These are phyloP conservation scores for Agrocybe praecox DNA, from an alignment of 768 basidiomycete genomes.

Conservation along the genomic window DNA sequence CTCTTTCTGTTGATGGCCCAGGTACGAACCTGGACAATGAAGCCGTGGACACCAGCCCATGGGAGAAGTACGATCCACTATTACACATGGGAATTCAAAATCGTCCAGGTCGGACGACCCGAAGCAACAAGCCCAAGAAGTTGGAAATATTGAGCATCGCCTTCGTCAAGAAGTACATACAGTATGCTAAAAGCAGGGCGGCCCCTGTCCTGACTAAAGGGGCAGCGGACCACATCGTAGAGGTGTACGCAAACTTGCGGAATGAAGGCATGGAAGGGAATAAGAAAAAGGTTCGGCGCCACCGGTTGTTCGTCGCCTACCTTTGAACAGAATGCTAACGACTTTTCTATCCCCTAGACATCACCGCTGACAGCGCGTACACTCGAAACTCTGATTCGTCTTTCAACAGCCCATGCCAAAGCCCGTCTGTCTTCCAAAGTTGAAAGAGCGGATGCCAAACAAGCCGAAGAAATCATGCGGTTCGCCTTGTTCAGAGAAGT, in stretches of 20 bases:
- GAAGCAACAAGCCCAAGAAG: slow-evolving; percentile 60
- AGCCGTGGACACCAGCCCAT: slow-evolving; percentile 74
- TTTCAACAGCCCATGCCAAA: slow-evolving; percentile 98
- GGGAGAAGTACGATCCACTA: slow-evolving; percentile 96
- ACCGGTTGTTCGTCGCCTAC: slow-evolving; percentile 4
- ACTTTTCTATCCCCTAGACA: slow-evolving; percentile 58
- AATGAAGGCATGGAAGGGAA: slow-evolving; percentile 93
- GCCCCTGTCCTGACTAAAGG: slow-evolving; percentile 88
- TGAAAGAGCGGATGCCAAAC: slow-evolving; percentile 80
- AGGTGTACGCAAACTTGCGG: slow-evolving; percentile 87
- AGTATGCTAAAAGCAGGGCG: slow-evolving; percentile 91
- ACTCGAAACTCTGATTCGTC: slow-evolving; percentile 96
- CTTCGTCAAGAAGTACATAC: slow-evolving; percentile 98
- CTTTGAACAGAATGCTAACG: neutral
- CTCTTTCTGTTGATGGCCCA: slow-evolving; percentile 86
- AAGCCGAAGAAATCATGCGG: slow-evolving; percentile 93
- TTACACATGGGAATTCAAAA: slow-evolving; percentile 81
- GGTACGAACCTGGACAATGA: slow-evolving; percentile 53
- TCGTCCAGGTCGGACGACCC: slow-evolving; percentile 49
- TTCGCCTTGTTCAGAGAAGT: slow-evolving; percentile 99
- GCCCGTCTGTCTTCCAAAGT: slow-evolving; percentile 87
- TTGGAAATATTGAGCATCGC: slow-evolving; percentile 89
- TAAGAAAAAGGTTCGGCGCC: slow-evolving; percentile 69
- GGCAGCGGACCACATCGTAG: slow-evolving; percentile 92
- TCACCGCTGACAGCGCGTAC: slow-evolving; percentile 98